These are phyloP conservation scores for Mycena galopus DNA, from an alignment of 768 basidiomycete species.

Conservation along the genomic window DNA sequence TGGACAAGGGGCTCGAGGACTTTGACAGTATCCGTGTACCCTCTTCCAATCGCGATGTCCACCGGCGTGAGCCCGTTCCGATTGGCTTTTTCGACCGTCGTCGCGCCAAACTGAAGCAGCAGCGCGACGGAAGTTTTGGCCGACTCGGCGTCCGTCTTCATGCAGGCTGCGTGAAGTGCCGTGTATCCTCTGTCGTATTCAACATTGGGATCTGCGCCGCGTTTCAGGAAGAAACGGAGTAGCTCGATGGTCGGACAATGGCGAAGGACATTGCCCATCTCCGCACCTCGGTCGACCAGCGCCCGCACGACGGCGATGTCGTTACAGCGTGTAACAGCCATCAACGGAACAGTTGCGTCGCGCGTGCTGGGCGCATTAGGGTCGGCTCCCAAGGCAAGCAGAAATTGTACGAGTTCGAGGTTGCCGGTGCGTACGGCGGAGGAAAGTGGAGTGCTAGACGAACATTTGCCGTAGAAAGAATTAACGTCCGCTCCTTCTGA, in stretches of 20 bases:
- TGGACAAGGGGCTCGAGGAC: not conserved
- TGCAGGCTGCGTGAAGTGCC: not conserved
- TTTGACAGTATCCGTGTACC: not conserved
- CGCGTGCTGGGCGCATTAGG: not conserved
- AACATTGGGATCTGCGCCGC: not conserved
- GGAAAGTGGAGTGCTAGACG: not conserved
- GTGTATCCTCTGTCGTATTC: not conserved
- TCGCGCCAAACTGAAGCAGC: not conserved
- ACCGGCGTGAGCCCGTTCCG: not conserved
- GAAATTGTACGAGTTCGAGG: not conserved
- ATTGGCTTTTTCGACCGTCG: not conserved
- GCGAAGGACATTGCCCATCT: not conserved
- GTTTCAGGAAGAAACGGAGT: not conserved
- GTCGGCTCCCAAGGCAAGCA: not conserved
- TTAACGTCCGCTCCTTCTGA: not conserved
- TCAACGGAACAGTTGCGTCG: not conserved
- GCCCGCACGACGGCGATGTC: no score
- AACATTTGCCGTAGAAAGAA: no score
- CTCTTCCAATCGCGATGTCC: not conserved
- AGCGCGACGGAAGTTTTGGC: not conserved
- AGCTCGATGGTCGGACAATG: not conserved
- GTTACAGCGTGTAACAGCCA: not conserved
- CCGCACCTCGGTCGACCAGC: no score
- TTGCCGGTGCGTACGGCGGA: not conserved
- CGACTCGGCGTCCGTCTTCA: not conserved